phyloP scores from a whole-genome alignment of 2,329 filamentous ascomycete genomes.

The Aureobasidium sp. region DNA sequence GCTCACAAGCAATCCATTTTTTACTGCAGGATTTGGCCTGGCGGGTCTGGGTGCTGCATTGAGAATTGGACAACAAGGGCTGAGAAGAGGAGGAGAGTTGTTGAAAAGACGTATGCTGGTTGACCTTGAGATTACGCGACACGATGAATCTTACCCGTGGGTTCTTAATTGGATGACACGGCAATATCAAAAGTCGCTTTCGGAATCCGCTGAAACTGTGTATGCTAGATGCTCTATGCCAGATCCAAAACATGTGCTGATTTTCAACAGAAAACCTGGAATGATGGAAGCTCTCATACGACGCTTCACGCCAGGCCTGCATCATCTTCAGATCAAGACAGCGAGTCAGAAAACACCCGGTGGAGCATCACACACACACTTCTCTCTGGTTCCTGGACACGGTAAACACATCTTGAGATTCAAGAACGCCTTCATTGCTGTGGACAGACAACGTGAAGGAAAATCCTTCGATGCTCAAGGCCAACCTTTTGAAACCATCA shows the following conservation, averaged over 20 bases:
- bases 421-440: constrained; percentile 75
- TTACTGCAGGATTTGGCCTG: constrained; percentile 67
- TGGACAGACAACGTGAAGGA: constrained; percentile 72
- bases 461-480: constrained; percentile 75
- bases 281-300: constrained; percentile 46
- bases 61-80: constrained; percentile 69
- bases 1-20: constrained; percentile 43
- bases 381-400: constrained; percentile 83
- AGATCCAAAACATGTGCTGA: not conserved
- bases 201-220: constrained; percentile 44
- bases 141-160: constrained; percentile 90
- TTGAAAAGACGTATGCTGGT: constrained; percentile 80
- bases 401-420: constrained; percentile 83
- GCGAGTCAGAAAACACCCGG: constrained; percentile 53
- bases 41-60: constrained; percentile 77
- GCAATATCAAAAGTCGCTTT: constrained; percentile 27
- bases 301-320: constrained; percentile 50
- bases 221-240: constrained; percentile 16
- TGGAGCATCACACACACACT: constrained; percentile 66
- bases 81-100: constrained; percentile 62
- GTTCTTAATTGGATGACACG: constrained; percentile 89
- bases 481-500: constrained; percentile 88
- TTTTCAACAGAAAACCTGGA: constrained; percentile 20
- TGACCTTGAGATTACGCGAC: constrained; percentile 89
- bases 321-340: constrained; percentile 57